Percentiles rank a stretch among this genome's conserved stretches.
Conservation (phyloP, 2,329 filamentous ascomycete species). For the Plectosphaerella cucumerina region DNA sequence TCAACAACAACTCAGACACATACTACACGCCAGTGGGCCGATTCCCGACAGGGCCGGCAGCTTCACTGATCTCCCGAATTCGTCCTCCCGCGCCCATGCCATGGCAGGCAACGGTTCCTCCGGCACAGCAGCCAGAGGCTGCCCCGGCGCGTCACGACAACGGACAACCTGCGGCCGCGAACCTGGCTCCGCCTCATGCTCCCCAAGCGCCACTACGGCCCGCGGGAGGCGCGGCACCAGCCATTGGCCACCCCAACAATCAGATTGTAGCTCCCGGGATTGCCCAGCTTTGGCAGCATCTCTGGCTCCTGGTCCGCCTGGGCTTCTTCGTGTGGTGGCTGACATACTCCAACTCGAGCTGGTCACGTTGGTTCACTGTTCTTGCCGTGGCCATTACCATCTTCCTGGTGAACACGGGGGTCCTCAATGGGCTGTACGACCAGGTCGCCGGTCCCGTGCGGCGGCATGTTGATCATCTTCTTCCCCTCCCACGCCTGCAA, state of each 20-base stretch:
- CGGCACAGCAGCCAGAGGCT: constrained; percentile 14
- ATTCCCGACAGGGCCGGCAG: not conserved
- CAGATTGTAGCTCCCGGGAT: constrained; percentile 31
- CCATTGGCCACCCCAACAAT: constrained; percentile 33
- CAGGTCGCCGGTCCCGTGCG: constrained; percentile 53
- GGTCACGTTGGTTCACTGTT: constrained; percentile 55
- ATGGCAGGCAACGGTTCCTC: constrained; percentile 5
- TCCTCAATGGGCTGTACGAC: constrained; percentile 52
- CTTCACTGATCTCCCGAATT: not conserved
- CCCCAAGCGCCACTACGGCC: constrained; percentile 21
- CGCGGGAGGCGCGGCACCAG: constrained; percentile 20
- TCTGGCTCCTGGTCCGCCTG: constrained; percentile 58
- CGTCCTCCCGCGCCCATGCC: not conserved
- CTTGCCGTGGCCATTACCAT: constrained; percentile 48
- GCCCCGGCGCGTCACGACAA: constrained; percentile 11
- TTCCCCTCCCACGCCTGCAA: constrained; percentile 23
- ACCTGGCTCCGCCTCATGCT: constrained; percentile 11
- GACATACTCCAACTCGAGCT: constrained; percentile 52
- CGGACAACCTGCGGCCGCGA: constrained; percentile 6
- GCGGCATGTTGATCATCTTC: constrained; percentile 54
- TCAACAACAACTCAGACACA: constrained; percentile 46
- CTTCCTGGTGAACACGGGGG: constrained; percentile 56
- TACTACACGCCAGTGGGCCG: constrained; percentile 44
- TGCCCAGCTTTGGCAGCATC: constrained; percentile 50
- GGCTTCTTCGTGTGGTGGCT: constrained; percentile 62